Percentiles rank a stretch among this genome's conserved stretches.
phyloP scores from a whole-genome alignment of 1,284 basidiomycete genomes.

The Pterulicium gracile region DNA sequence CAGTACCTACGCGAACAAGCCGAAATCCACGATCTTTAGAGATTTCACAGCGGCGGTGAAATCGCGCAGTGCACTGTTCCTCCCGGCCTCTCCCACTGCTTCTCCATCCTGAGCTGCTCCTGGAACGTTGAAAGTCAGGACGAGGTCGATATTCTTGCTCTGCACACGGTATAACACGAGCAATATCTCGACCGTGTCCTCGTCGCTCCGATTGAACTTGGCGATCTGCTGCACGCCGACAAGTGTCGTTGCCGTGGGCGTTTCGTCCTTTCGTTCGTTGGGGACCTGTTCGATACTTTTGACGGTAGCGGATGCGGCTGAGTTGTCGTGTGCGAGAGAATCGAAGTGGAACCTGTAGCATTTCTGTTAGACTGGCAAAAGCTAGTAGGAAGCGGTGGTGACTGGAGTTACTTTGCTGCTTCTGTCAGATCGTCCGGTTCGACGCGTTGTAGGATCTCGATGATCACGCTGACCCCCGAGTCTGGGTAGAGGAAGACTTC shows the following conservation, averaged over 20 bases:
- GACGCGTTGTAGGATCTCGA: conserved; percentile 80
- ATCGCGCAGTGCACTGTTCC: conserved; percentile 29
- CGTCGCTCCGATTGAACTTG: conserved; percentile 60
- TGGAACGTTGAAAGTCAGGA: conserved; percentile 76
- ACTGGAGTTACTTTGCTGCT: conserved; percentile 52
- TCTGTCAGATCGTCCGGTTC: conserved; percentile 44
- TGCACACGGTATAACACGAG: conserved; percentile 75
- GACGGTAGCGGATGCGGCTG: conserved; percentile 45
- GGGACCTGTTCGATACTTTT: conserved; percentile 28
- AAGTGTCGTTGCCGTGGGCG: conserved; percentile 53
- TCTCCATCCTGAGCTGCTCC: conserved; percentile 32
- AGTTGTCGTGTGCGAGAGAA: conserved; percentile 88
- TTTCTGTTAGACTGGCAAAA: conserved; percentile 11
- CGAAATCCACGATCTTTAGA: conserved; percentile 62
- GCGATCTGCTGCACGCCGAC: conserved; percentile 59
- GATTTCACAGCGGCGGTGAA: conserved; percentile 52
- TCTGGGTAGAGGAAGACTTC: conserved; percentile 81
- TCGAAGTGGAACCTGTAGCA: conserved; percentile 77
- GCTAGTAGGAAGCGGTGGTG: conserved; percentile 10
- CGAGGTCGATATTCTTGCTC: conserved; percentile 63
- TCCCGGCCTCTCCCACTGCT: conserved; percentile 26
- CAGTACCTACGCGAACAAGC: conserved; percentile 52
- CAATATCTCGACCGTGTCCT: conserved; percentile 65
- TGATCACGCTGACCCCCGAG: conserved; percentile 67
- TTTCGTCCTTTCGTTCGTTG: conserved; percentile 34